Evolutionary conservation across 192 early-diverging fungal species (phyloP).

Genomic region (Backusella tarrabulga): DNA sequence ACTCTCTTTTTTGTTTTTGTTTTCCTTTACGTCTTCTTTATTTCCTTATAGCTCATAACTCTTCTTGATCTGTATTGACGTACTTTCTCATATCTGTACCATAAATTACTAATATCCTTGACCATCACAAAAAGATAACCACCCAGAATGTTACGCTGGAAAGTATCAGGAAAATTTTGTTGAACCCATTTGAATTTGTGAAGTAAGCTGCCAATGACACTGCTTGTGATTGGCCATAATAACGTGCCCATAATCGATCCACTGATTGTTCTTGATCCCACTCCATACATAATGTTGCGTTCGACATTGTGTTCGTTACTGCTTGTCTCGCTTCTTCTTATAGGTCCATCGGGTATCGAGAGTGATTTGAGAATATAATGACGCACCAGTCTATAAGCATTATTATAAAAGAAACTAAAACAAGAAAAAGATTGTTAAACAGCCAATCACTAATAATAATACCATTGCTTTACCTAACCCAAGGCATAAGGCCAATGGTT

Average conservation of each 20-base stretch:
- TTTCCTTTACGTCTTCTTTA: background rate
- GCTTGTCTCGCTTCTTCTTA: background rate
- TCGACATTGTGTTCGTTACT: slow-evolving; percentile 6
- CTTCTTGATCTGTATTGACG: slow-evolving; percentile 11
- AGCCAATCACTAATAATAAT: background rate
- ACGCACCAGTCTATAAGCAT: slow-evolving; percentile 3
- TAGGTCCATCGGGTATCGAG: background rate
- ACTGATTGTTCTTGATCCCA: slow-evolving; percentile 53
- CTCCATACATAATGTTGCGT: slow-evolving; percentile 55
- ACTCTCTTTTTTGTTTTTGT: background rate
- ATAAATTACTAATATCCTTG: slow-evolving; percentile 57
- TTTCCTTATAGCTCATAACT: slow-evolving; percentile 10
- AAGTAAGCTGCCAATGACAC: slow-evolving; percentile 48
- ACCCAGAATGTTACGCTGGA: slow-evolving; percentile 32
- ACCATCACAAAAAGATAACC: slow-evolving; percentile 32
- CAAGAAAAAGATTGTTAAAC: background rate
- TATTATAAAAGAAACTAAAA: slow-evolving; percentile 16
- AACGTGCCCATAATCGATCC: slow-evolving; percentile 64
- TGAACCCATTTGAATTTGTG: slow-evolving; percentile 17
- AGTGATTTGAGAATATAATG: slow-evolving; percentile 11
- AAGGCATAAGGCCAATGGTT: slow-evolving; percentile 59
- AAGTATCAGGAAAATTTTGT: slow-evolving; percentile 26
- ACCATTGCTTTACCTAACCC: slow-evolving; percentile 43
- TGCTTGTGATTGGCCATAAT: slow-evolving; percentile 65
- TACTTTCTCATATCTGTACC: slow-evolving; percentile 52